Conservation (phyloP, 495 filamentous ascomycete genomes). For the Penicillium lagena region DNA sequence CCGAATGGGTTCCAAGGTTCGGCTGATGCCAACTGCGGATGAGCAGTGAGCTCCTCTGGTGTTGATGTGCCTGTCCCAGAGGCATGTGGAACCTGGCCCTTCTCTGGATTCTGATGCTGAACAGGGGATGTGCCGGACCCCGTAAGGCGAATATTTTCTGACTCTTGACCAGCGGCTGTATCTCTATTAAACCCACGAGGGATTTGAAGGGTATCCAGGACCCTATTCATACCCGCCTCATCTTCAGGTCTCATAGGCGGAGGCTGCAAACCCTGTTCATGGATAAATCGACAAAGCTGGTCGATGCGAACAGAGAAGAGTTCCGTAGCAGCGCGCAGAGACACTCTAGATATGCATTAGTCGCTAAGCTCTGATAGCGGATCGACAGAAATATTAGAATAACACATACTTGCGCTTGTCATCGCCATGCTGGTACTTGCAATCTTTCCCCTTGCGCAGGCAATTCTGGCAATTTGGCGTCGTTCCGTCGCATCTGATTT, state of each 20-base stretch:
- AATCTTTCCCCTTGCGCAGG: slow-evolving; percentile 38
- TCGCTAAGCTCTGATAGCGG: not conserved
- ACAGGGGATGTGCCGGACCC: slow-evolving; percentile 6
- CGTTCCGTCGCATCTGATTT: slow-evolving; percentile 42
- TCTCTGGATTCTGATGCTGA: slow-evolving; percentile 11
- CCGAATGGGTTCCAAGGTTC: slow-evolving; percentile 19
- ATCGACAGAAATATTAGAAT: no score
- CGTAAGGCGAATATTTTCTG: not conserved
- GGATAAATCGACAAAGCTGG: slow-evolving; percentile 40
- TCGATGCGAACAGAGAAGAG: slow-evolving; percentile 41
- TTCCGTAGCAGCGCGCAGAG: slow-evolving; percentile 41
- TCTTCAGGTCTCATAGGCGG: slow-evolving; percentile 40
- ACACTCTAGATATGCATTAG: slow-evolving; percentile 29
- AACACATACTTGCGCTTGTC: slow-evolving; percentile 42
- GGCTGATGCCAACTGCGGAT: slow-evolving; percentile 6
- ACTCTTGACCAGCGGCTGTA: not conserved
- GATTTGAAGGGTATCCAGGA: slow-evolving; percentile 40
- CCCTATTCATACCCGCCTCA: slow-evolving; percentile 37
- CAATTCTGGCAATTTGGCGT: slow-evolving; percentile 43
- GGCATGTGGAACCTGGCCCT: slow-evolving; percentile 5
- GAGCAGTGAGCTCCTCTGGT: slow-evolving; percentile 8
- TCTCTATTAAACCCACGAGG: slow-evolving; percentile 20
- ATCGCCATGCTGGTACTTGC: slow-evolving; percentile 43
- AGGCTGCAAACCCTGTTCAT: slow-evolving; percentile 34
- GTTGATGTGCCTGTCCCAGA: slow-evolving; percentile 4